phyloP scores from a whole-genome alignment of 257 asterid species.

The Solanum pennellii region DNA sequence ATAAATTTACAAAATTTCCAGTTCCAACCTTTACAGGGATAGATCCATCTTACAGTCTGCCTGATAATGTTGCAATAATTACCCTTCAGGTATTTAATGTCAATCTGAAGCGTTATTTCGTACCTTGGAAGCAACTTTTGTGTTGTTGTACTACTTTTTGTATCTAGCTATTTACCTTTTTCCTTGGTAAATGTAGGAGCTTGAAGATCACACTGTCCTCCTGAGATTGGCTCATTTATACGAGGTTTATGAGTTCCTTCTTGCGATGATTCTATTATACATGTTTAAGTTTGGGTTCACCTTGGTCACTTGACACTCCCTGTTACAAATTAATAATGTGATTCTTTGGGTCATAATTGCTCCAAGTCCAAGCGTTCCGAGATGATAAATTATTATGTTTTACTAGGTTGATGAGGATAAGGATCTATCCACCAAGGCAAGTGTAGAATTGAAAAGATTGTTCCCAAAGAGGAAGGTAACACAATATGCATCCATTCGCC shows the following conservation, averaged over 20 bases:
- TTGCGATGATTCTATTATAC: background rate
- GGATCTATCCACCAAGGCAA: slow-evolving; percentile 56
- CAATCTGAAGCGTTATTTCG: background rate
- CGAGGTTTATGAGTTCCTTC: slow-evolving; percentile 43
- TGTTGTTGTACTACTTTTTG: background rate
- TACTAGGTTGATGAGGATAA: slow-evolving; percentile 78
- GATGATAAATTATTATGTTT: background rate
- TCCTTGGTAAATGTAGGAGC: slow-evolving; percentile 49
- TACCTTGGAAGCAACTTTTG: background rate
- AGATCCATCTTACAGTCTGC: slow-evolving; percentile 77
- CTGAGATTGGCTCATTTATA: slow-evolving; percentile 90
- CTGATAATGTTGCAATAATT: slow-evolving; percentile 69
- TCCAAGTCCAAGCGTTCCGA: background rate
- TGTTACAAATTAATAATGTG: background rate
- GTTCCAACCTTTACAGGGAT: slow-evolving; percentile 59
- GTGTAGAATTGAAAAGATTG: slow-evolving; percentile 57
- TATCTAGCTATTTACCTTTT: background rate
- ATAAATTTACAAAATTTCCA: slow-evolving; percentile 34
- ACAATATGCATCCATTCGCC: background rate
- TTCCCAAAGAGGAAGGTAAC: slow-evolving; percentile 67
- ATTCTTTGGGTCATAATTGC: background rate
- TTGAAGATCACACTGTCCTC: slow-evolving; percentile 51
- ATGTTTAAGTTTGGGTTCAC: background rate
- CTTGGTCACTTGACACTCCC: background rate
- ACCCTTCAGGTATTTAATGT: slow-evolving; percentile 70